These are phyloP conservation scores for Ustilago cynodontis DNA, from an alignment of 1,284 basidiomycete genomes.

Conservation along the genomic window DNA sequence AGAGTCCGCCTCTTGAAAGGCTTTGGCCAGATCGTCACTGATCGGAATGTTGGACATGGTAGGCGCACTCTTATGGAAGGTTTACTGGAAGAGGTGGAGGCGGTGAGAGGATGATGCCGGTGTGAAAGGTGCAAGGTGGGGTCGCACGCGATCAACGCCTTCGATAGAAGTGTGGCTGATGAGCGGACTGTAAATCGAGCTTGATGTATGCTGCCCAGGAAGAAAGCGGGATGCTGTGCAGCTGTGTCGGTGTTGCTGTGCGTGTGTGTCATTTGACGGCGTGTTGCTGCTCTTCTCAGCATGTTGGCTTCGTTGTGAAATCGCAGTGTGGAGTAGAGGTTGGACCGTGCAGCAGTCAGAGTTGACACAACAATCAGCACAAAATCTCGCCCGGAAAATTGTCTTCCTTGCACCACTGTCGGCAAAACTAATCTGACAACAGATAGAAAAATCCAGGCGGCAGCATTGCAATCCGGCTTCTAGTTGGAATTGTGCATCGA, in stretches of 20 bases:
- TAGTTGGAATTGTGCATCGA: neutral
- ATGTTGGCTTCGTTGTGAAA: neutral
- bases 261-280: neutral
- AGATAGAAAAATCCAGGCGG: neutral
- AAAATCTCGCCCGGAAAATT: conserved; percentile 10
- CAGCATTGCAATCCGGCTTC: conserved; percentile 2
- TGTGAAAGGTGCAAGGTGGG: neutral
- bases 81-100: too few relatives aligned
- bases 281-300: neutral
- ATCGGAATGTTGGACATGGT: conserved; percentile 53
- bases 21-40: conserved; percentile 38
- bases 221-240: neutral
- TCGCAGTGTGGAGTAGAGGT: conserved; percentile 24
- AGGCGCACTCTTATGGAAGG: neutral
- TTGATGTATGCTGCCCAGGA: neutral
- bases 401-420: neutral
- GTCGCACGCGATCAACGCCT: too few relatives aligned
- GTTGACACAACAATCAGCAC: neutral
- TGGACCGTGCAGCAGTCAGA: conserved; percentile 21
- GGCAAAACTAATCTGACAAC: neutral
- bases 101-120: neutral
- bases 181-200: neutral
- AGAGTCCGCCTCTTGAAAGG: conserved; percentile 36
- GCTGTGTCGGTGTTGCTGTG: neutral
- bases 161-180: neutral